Base-by-base conservation (phyloP, 306 rosid genomes). In the Medicago ruthenica region DNA sequence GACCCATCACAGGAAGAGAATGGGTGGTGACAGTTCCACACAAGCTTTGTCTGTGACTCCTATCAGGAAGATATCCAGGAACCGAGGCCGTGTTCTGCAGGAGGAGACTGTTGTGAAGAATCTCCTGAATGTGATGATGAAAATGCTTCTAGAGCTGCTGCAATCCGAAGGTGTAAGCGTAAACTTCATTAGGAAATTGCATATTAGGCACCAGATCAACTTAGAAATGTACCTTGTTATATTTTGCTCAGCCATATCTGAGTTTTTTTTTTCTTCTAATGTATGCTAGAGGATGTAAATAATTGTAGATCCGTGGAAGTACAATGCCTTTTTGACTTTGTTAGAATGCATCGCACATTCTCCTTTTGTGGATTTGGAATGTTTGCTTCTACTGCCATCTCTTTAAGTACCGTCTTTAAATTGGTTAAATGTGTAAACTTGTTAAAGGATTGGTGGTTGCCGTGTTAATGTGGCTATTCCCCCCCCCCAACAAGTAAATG, bases 51-150 rank as follows among this genome's bases (percentile, higher is more conserved):
- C 80, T 42, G 70, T 87, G 5, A 87, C 93, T 2, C 97, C 93
- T 5, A 93, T 89, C 10, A 78, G 87, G 58, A 93, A 91, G 80
- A 73, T 90, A 34, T 82, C 90, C 1, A 78, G 93, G 36, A 93
- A 93, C 24, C 83, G 90, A 16, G 95, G 90, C 58, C 77, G 64
- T 65, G 83, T 91, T 71, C 60, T 88, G 60, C 91, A 77, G 47
- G 89, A 87, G 47, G 87, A 84, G 67, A 18, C 74, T 51, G 58
- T 89, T 57, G 91, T 77, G 3, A 89, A 80, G 90, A 89, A 36
- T 82, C 88, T 42, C 92, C 93, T 9, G 87, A 83, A 21, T 45
- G 75, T 14, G 82, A 76, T 5, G 84, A 70, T 12, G 85, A 65
- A 18, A 4, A 45, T 58, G 73, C 79, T 58, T 68, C 76, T 18